A percentile compares a stretch with the other conserved stretches of the same genome.
These are phyloP conservation scores for Aureococcus anophagefferens DNA, from an alignment of 108 stramenopile genomes.

Conservation along the genomic window DNA sequence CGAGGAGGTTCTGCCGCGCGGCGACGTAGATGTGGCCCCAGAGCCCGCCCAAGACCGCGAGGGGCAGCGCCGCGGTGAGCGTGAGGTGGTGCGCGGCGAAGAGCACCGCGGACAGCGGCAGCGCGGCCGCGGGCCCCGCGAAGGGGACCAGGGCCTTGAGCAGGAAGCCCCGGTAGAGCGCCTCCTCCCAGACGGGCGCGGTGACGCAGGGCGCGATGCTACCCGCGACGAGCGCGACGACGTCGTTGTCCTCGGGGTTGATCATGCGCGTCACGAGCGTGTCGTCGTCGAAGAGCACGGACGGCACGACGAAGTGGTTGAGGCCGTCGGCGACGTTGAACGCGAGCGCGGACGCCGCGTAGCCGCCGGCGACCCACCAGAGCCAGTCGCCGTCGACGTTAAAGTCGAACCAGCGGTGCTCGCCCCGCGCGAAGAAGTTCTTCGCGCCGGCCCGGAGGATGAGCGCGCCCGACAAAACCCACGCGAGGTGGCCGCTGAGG, in stretches of 20 bases:
- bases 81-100: slow-evolving; percentile 79
- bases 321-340: slow-evolving; percentile 76
- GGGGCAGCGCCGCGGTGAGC: slow-evolving; percentile 63
- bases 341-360: slow-evolving; percentile 71
- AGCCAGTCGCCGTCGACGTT: slow-evolving; percentile 61
- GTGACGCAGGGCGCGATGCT: slow-evolving; percentile 81
- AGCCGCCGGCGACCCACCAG: slow-evolving; percentile 87
- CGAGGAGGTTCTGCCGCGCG: slow-evolving; percentile 65
- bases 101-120: slow-evolving; percentile 60
- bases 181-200: slow-evolving; percentile 80
- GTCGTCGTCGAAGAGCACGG: slow-evolving; percentile 53
- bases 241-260: slow-evolving; percentile 78
- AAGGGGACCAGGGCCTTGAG: slow-evolving; percentile 48
- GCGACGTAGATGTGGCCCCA: slow-evolving; percentile 70
- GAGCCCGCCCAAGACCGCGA: slow-evolving; percentile 70
- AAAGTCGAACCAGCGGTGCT: slow-evolving; percentile 12
- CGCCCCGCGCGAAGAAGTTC: not conserved
- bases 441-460: slow-evolving; percentile 33
- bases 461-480: slow-evolving; percentile 56
- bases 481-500: slow-evolving; percentile 70
- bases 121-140: slow-evolving; percentile 8
- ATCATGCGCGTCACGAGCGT: slow-evolving; percentile 70
- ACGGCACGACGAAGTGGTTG: slow-evolving; percentile 73
- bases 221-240: slow-evolving; percentile 58
- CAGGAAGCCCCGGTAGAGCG: slow-evolving; percentile 77